Base-by-base conservation (phyloP, 495 filamentous ascomycete species). In the Lepidopterella palustris region DNA sequence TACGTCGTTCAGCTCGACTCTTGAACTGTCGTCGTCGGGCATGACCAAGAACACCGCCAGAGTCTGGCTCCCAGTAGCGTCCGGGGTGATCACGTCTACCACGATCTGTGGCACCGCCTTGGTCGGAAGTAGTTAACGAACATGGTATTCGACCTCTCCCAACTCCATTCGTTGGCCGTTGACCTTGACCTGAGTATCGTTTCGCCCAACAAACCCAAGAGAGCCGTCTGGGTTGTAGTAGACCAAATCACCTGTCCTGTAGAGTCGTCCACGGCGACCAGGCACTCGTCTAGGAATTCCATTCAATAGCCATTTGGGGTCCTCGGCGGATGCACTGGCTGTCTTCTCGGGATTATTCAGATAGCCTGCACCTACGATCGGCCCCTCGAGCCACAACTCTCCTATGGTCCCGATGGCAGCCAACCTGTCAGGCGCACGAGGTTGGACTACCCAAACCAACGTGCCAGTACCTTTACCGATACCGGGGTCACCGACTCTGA, bases 11-110 rank as follows among this genome's bases (percentile, higher is more conserved):
- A n/a, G n/a, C n/a, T n/a, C n/a, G n/a, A n/a, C n/a, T n/a, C n/a
- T n/a, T n/a, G n/a, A n/a, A n/a, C n/a, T n/a, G n/a, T n/a, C n/a
- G n/a, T n/a, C n/a, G n/a, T n/a, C n/a, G n/a, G n/a, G n/a, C n/a
- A n/a, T n/a, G 31, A 35, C 31, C 15, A 54, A 61, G 56, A 77
- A 74, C 0, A 67, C 70, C 9, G 73, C 74, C 21, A 76, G 57
- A 0, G 68, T 71, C 6, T 72, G 71, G 47, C 72, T 70, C 1
- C 61, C 61, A 13, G 62, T 60, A 48, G 65, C 63, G 4, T 69
- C 70, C 20, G 57, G 72, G 25, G 63, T 71, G 29, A 77, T 72
- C 18, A 77, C 71, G 50, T 77, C 75, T 24, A 69, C 74, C 0
- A 63, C 70, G 2, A 74, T 59, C 25, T 70, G 70, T 27, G 15